Base-by-base conservation (phyloP, 2,329 filamentous ascomycete species). In the Botrytis byssoidea region DNA sequence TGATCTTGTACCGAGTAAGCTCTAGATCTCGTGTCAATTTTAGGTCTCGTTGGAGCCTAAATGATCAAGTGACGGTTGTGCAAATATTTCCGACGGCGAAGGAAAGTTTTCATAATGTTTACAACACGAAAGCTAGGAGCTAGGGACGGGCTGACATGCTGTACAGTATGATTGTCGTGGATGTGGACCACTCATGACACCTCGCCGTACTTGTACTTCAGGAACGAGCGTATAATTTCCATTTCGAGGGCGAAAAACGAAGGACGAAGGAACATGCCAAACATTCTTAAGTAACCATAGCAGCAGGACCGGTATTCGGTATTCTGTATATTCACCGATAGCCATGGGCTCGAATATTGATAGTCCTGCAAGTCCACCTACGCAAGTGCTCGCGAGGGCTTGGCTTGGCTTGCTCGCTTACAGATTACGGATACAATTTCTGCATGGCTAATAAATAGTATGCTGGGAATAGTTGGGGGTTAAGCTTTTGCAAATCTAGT, bases 21-120 rank as follows among this genome's bases (percentile, higher is more conserved):
- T 67, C 60, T n/a, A 35, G 37, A 72, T 72, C 70, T 72, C 60
- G 37, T 72, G 70, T 65, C 59, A 55, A 55, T 22, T 42, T 40
- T 3, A 20, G 32, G 37, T 29, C 12, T 48, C 29, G 8, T 60
- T 72, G 70, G 63, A 72, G 70, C 70, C 71, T 72, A 46, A 48
- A 69, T 72, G 63, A 68, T 72, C 71, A 72, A 72, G 71, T 72
- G 71, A 72, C 35, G 61, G 44, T 20, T 46, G 37, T 57, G 37
- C 66, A 57, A 68, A 68, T 44, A 42, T 68, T 29, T 68, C 66
- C 48, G 66, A 68, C 37, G 48, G 48, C 65, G 65, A 68, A 57
- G 65, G 25, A n/a, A 67, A 20, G 10, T 32, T 57, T 57, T 25
- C 29, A 32, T 57, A 18, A 29, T 40, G 22, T 37, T 67, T 51